Evolutionary conservation across 495 filamentous ascomycete species (phyloP).

Genomic region (Lophiostoma macrostomum): DNA sequence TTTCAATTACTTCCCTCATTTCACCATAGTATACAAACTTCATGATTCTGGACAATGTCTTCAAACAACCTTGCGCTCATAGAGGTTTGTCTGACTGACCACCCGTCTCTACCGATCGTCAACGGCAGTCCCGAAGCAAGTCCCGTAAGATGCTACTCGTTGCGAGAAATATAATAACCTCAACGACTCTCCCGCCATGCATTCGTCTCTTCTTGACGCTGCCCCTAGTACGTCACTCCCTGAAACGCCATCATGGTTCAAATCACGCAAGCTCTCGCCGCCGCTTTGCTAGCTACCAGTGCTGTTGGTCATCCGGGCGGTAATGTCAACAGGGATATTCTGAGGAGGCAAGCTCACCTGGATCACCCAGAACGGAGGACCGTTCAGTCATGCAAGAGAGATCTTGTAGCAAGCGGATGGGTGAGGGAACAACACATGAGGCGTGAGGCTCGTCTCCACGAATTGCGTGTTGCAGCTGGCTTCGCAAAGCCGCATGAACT

Average conservation of each 20-base stretch:
- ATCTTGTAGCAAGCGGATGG: conserved; percentile 28
- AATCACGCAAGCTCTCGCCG: conserved; percentile 24
- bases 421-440: conserved; percentile 25
- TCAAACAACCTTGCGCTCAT: too few relatives aligned
- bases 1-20: too few relatives aligned
- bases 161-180: too few relatives aligned
- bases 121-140: too few relatives aligned
- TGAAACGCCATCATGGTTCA: conserved; percentile 22
- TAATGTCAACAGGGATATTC: conserved; percentile 23
- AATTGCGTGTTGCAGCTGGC: conserved; percentile 26
- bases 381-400: conserved; percentile 24
- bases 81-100: too few relatives aligned
- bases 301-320: conserved; percentile 26
- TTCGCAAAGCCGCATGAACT: conserved; percentile 21
- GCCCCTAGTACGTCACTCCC: not conserved
- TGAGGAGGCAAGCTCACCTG: conserved; percentile 26
- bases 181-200: too few relatives aligned
- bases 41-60: too few relatives aligned
- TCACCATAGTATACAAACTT: too few relatives aligned
- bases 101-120: too few relatives aligned
- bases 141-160: too few relatives aligned
- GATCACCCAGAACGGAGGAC: conserved; percentile 23
- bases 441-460: conserved; percentile 26
- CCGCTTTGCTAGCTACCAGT: conserved; percentile 21
- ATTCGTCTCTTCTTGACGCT: not conserved